Base-by-base conservation (phyloP, 2,329 filamentous ascomycete genomes). In the Diaporthe sp. region DNA sequence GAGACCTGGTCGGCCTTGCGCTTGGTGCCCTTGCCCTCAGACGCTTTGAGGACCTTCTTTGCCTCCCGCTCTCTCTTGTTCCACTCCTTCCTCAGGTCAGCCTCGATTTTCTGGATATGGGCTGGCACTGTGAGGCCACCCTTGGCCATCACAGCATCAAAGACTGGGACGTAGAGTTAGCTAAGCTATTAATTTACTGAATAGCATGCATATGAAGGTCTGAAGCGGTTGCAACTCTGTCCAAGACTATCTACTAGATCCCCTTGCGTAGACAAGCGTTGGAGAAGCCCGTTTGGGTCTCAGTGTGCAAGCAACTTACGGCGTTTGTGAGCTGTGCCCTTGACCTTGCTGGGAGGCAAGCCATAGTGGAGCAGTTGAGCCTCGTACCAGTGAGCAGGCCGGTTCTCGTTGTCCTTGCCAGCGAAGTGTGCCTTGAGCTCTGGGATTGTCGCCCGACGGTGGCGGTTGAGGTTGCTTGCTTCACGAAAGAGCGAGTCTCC, bases 331-430 rank as follows among this genome's bases (percentile, higher is more conserved):
- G 91, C 90, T 0, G 87, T 86, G 31, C 89, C 87, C 82, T 92
- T 92, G 60, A 86, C 86, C 79, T 90, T 91, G 25, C 89, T 90
- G 0, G 87, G 85, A 9, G 84, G 85, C 0, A 93, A 84, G 1
- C 90, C 91, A 82, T 92, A 93, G 82, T 93, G 91, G 5, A 91
- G 82, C 15, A 92, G 85, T 77, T 93, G 90, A 0, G 91, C 90
- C 77, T 91, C 87, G 75, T 91, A 93, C 88, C 88, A 93, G 77
- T 92, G 90, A 1, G 86, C 90, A 0, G 90, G 87, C 58, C 86
- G 87, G 78, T 92, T 89, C 37, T 83, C 82, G 51, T 77, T 83
- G 53, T 84, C 84, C 8, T 81, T 80, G 25, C 75, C 77, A 60
- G 87, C 85, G 77, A 89, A 87, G 65, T 87, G 84, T 2, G 84